Conservation (phyloP, 2,329 filamentous ascomycete species). For the Leptographium flavum region DNA sequence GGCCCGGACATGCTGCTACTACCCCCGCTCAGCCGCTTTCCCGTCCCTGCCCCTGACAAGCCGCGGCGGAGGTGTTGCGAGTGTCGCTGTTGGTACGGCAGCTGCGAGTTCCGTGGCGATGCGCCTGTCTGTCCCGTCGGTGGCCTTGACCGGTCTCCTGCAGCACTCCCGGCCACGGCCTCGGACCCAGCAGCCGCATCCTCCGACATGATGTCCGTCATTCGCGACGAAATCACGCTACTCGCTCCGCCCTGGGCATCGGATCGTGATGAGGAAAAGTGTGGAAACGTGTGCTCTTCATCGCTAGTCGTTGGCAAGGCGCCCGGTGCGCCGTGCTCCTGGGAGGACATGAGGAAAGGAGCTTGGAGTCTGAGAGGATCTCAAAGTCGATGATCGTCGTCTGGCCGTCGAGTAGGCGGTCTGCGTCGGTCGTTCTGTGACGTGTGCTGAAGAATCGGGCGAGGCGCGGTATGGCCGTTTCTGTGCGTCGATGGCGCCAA, state of each 20-base stretch:
- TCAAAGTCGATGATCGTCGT: too few species aligned
- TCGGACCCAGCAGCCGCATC: conserved; percentile 32
- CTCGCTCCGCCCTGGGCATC: conserved; percentile 29
- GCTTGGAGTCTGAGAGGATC: background rate
- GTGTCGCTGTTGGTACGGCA: background rate
- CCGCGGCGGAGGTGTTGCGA: conserved; percentile 38
- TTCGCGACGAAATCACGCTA: conserved; percentile 57
- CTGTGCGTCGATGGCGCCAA: background rate
- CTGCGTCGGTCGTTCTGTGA: background rate
- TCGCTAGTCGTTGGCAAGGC: conserved; percentile 17
- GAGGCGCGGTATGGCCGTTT: background rate
- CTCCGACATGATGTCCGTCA: conserved; percentile 50
- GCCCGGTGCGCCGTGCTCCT: conserved; percentile 21
- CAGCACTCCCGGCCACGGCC: conserved; percentile 23
- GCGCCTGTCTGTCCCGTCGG: conserved; percentile 38
- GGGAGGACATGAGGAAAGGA: conserved; percentile 11
- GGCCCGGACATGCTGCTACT: conserved; percentile 26
- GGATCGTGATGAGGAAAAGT: conserved; percentile 25
- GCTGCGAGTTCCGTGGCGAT: conserved; percentile 31
- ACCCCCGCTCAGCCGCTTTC: conserved; percentile 25
- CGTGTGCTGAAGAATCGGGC: background rate
- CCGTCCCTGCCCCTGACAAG: too few species aligned
- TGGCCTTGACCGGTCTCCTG: conserved; percentile 30
- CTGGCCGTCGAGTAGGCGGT: background rate
- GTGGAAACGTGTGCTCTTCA: conserved; percentile 25